Evolutionary conservation across 805 yeast species (phyloP).

Genomic region (Wickerhamomyces queroliae): DNA sequence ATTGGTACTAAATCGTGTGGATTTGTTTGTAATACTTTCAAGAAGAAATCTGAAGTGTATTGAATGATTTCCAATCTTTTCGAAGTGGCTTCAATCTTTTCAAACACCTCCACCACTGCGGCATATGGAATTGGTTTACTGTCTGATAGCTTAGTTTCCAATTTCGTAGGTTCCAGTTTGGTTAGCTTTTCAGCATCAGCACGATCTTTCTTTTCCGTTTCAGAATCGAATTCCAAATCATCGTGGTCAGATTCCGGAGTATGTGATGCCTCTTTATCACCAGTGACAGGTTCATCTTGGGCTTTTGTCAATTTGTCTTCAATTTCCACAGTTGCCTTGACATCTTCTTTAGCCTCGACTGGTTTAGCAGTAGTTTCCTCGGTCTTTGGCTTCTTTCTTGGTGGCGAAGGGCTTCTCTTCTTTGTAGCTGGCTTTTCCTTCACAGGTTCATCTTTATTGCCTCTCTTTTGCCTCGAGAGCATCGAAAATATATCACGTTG

Average conservation of each 20-base stretch:
- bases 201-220: constrained; percentile 17
- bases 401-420: constrained; percentile 5
- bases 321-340: no score
- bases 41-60: constrained; percentile 66
- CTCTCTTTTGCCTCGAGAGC: constrained; percentile 11
- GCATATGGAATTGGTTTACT: constrained; percentile 27
- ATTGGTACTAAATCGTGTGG: constrained; percentile 56
- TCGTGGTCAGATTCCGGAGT: constrained; percentile 8
- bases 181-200: constrained; percentile 17
- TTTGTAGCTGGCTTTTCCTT: neutral
- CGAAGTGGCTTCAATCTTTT: constrained; percentile 71
- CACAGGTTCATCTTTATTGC: neutral
- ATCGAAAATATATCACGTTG: constrained; percentile 20
- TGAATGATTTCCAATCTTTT: constrained; percentile 80
- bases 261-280: constrained; percentile 1
- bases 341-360: neutral
- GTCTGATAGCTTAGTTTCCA: neutral
- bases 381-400: constrained; percentile 6
- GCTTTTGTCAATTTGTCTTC: no score
- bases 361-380: neutral
- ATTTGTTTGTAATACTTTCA: constrained; percentile 50
- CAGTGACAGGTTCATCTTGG: neutral
- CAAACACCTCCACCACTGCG: constrained; percentile 57
- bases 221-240: constrained; percentile 17
- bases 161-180: constrained; percentile 4